These are phyloP conservation scores for Spergularia bocconei DNA, from an alignment of 148 eudicot genomes.

Conservation along the genomic window DNA sequence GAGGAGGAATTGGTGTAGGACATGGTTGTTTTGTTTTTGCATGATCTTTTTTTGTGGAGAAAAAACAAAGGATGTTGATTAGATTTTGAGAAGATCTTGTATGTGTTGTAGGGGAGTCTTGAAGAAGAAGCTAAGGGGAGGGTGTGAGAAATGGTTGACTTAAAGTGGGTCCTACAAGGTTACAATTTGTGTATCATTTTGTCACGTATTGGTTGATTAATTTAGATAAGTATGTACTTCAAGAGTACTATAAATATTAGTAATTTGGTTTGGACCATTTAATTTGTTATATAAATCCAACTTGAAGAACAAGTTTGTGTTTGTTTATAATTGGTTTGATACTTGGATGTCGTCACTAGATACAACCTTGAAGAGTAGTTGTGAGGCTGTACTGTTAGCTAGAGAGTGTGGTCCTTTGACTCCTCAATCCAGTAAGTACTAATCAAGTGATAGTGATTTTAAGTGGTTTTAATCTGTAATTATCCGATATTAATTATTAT, in stretches of 20 bases:
- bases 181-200: background rate
- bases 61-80: background rate
- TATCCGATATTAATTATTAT: background rate
- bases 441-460: too few species aligned
- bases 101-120: background rate
- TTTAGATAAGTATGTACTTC: background rate
- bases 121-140: background rate
- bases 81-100: background rate
- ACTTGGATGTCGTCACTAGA: constrained; percentile 1
- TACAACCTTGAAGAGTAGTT: too few species aligned
- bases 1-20: background rate
- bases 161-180: constrained; percentile 5
- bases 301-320: background rate
- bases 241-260: too few species aligned
- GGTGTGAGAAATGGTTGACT: constrained; percentile 23
- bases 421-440: too few species aligned
- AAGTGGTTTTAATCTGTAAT: background rate
- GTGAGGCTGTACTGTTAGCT: too few species aligned
- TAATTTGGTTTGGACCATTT: too few species aligned
- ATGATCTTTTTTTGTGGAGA: background rate
- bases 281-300: background rate
- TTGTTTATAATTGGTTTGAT: background rate
- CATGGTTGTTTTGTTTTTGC: constrained; percentile 3
- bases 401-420: too few species aligned
- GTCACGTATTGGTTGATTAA: background rate